Base-by-base conservation (phyloP, 2,329 filamentous ascomycete genomes). In the Alternaria sp. region DNA sequence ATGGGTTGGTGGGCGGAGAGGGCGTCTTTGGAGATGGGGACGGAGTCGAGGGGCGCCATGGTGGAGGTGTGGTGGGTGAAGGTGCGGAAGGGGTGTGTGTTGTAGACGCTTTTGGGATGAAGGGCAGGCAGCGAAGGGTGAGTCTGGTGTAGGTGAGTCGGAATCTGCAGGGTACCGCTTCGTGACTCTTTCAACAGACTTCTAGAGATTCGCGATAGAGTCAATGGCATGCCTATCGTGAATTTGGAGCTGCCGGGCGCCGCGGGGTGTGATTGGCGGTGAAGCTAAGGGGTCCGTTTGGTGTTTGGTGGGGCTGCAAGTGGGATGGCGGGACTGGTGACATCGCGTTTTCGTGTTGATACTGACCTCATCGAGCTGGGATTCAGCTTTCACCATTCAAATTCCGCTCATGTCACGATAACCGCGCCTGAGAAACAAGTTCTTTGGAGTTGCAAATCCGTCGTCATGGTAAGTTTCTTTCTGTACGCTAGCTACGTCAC, bases 1-100 rank as follows among this genome's bases (percentile, higher is more conserved):
- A 94, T 83, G 13, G 90, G 90, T 26, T 61, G 62, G 63, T 72
- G 51, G 5, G 58, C 45, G 44, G 58, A 39, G 41, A 72, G 58
- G 29, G 72, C 65, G 17, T 63, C 61, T 40, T 63, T 68, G 50
- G 67, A 61, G 45, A 56, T 51, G 44, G 60, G 31, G 36, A 65
- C 54, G 31, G 68, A 62, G 11, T 58, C 58, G 49, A 56, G 54
- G 44, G 70, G 69, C 2, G 72, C 65, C 71, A 74, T 74, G 21
- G 48, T 70, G 58, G 31, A 60, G 23, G 63, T 44, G 56, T 57
- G 58, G 46, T 50, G 29, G 40, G 58, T 58, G 52, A 62, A 57
- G 33, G 56, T 49, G 41, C 50, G 54, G 39, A 31, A 49, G 41
- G 49, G 29, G 24, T 2, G 21, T 48, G 44, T 58, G 40, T 49